Percentiles rank a stretch among this genome's conserved stretches.
Evolutionary conservation across 2,329 filamentous ascomycete genomes (phyloP).

Genomic region (Graphilbum sp.): DNA sequence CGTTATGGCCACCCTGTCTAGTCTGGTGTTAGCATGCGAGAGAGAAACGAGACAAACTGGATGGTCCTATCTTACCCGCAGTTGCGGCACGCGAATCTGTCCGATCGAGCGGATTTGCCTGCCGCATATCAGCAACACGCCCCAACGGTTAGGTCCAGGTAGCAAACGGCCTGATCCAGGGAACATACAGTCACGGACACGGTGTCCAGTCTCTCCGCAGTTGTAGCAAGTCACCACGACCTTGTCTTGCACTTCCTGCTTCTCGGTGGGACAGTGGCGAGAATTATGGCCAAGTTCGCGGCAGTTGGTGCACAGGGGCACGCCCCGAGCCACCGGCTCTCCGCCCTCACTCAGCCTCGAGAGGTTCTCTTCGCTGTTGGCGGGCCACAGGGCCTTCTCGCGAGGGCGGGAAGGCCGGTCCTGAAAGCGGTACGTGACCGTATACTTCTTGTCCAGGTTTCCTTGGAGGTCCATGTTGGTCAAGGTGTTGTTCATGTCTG

Average conservation of each 20-base stretch:
- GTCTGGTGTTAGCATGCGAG: too few species aligned
- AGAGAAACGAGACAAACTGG: too few species aligned
- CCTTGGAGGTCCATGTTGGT: constrained; percentile 62
- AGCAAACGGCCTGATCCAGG: too few species aligned
- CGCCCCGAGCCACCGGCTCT: constrained; percentile 40
- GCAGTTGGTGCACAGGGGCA: constrained; percentile 48
- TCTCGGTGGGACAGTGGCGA: constrained; percentile 45
- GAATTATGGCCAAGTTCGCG: constrained; percentile 43
- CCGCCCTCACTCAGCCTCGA: constrained; percentile 50
- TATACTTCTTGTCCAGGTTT: constrained; percentile 46
- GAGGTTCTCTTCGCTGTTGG: constrained; percentile 40
- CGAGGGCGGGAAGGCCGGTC: constrained; percentile 39
- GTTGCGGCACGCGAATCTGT: constrained; percentile 52
- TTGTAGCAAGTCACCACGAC: constrained; percentile 44
- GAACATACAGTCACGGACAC: constrained; percentile 49
- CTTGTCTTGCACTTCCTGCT: constrained; percentile 25
- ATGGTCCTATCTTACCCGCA: constrained; percentile 30
- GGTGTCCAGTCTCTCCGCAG: constrained; percentile 47
- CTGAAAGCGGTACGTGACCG: constrained; percentile 44
- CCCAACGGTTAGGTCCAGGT: not conserved
- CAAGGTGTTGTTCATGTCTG: constrained; percentile 32
- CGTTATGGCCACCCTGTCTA: constrained; percentile 34
- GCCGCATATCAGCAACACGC: too few species aligned
- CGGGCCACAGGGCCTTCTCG: constrained; percentile 44
- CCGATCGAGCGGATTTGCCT: constrained; percentile 43